Conservation (phyloP, 1,284 basidiomycete species). For the Naganishia albida region DNA sequence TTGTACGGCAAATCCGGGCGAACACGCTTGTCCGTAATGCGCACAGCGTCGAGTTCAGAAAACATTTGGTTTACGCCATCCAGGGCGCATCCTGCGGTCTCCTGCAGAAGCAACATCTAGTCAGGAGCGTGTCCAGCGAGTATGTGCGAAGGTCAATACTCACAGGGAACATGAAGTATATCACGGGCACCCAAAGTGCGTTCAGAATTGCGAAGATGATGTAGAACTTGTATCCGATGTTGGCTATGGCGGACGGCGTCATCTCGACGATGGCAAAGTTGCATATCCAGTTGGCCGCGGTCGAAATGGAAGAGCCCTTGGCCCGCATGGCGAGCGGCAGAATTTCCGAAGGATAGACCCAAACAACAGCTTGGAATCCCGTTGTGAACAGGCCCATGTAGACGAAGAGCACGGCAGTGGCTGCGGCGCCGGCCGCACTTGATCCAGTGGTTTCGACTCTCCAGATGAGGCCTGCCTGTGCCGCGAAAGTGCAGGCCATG, state of each 20-base stretch:
- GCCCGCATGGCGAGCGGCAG: conserved; percentile 42
- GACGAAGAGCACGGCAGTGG: conserved; percentile 44
- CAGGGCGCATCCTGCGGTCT: conserved; percentile 36
- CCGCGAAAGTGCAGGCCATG: conserved; percentile 45
- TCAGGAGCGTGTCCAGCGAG: no score
- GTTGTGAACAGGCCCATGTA: conserved; percentile 48
- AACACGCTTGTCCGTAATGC: no score
- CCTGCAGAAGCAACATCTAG: conserved; percentile 12
- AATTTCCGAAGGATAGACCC: conserved; percentile 49
- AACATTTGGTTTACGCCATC: conserved; percentile 35
- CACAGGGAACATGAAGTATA: conserved; percentile 45
- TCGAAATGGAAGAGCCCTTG: conserved; percentile 45
- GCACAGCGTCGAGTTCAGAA: background rate
- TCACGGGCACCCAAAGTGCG: conserved; percentile 43
- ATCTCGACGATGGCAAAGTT: conserved; percentile 44
- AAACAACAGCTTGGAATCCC: conserved; percentile 45
- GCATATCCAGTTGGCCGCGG: conserved; percentile 45
- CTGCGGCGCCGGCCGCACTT: conserved; percentile 39
- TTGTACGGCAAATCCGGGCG: no score
- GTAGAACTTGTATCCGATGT: conserved; percentile 46
- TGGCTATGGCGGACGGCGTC: conserved; percentile 38
- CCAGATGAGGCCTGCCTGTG: conserved; percentile 42
- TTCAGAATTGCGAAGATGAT: conserved; percentile 48
- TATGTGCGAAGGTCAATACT: background rate
- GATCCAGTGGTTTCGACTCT: conserved; percentile 36